Percentiles rank a stretch among this genome's conserved stretches.
Conservation (phyloP, 1,284 basidiomycete genomes). For the Schizopora paradoxa region DNA sequence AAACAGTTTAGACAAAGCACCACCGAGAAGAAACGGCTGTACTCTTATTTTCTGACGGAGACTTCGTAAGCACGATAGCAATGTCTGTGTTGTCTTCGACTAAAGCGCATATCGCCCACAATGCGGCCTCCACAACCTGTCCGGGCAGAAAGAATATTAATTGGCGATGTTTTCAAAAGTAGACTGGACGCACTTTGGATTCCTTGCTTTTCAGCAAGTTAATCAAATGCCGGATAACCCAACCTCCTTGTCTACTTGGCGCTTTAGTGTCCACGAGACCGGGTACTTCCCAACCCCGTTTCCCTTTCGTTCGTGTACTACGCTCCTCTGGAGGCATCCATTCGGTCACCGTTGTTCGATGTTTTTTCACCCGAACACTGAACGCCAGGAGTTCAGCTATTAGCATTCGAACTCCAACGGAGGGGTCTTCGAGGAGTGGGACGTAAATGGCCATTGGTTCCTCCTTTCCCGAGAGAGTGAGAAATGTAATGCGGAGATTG, state of each 20-base stretch:
- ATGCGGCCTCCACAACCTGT: conserved; percentile 65
- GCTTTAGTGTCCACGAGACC: conserved; percentile 34
- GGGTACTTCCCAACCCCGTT: conserved; percentile 64
- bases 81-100: conserved; percentile 58
- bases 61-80: conserved; percentile 42
- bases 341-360: conserved; percentile 53
- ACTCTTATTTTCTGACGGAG: conserved; percentile 29
- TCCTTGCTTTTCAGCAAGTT: conserved; percentile 46
- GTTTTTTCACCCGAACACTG: conserved; percentile 43
- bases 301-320: conserved; percentile 46
- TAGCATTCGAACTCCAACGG: conserved; percentile 36
- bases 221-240: conserved; percentile 50
- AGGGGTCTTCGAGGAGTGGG: conserved; percentile 47
- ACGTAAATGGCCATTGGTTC: conserved; percentile 62
- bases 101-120: conserved; percentile 66
- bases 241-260: conserved; percentile 44
- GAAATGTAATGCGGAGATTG: background rate
- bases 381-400: conserved; percentile 55
- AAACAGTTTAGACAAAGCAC: conserved; percentile 2
- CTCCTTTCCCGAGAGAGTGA: conserved; percentile 29
- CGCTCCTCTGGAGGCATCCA: conserved; percentile 61
- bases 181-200: conserved; percentile 39
- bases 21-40: background rate
- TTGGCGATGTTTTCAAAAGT: background rate
- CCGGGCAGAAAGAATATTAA: background rate